Percentiles rank a stretch among this genome's conserved stretches.
Evolutionary conservation across 164 flowering plant species (phyloP).

Genomic region (Aristolochia fimbriata): DNA sequence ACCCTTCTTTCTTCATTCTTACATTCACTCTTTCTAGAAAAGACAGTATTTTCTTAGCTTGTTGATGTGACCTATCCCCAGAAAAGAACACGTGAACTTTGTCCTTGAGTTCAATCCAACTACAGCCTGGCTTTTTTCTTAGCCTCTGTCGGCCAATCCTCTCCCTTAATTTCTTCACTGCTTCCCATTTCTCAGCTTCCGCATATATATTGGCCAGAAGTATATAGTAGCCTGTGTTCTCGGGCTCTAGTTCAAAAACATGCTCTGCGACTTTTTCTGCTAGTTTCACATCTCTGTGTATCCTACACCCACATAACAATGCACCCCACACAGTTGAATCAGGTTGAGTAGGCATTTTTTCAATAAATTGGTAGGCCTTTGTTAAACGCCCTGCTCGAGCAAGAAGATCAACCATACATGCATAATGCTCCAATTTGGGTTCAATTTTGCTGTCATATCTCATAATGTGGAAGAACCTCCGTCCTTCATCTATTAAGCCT

Average conservation of each 20-base stretch:
- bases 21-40: constrained; percentile 25
- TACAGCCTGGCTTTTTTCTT: constrained; percentile 47
- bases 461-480: constrained; percentile 44
- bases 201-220: constrained; percentile 55
- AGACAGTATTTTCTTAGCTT: constrained; percentile 20
- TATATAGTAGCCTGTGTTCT: constrained; percentile 45
- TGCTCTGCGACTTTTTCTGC: constrained; percentile 66
- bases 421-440: constrained; percentile 51
- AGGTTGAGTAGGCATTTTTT: constrained; percentile 47
- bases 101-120: constrained; percentile 60
- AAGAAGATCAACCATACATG: constrained; percentile 62
- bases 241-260: constrained; percentile 53
- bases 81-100: constrained; percentile 43
- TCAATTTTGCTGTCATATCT: constrained; percentile 34
- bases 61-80: constrained; percentile 34
- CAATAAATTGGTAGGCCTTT: constrained; percentile 41
- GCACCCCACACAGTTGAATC: constrained; percentile 61
- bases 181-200: constrained; percentile 64
- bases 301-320: constrained; percentile 51
- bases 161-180: constrained; percentile 31
- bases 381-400: constrained; percentile 39
- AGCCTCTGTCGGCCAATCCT: constrained; percentile 28
- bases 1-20: constrained; percentile 40
- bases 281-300: constrained; percentile 40
- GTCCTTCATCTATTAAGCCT: constrained; percentile 48